Evolutionary conservation across 202 grass and related monocot genomes (phyloP), one percentile per base, ranked within the genome.

Genomic region (Hordeum pubiflorum): DNA sequence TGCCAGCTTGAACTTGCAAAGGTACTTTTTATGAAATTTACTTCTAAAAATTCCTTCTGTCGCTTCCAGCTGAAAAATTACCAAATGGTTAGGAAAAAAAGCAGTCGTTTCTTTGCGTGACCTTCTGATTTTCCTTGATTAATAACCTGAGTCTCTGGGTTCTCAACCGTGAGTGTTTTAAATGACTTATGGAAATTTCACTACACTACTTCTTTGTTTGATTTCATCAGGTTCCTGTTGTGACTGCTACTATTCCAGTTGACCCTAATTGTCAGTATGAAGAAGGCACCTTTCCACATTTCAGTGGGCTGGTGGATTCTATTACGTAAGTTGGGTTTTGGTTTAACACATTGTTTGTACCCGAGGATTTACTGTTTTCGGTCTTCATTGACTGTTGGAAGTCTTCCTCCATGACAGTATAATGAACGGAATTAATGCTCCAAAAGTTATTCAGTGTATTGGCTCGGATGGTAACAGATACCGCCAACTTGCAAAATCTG

Each of bases 341-440:
- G 9, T 71, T 86, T 84, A 65, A 65, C 9, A 29, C 81, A 69
- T 70, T 69, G 29, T 72, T 75, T 87, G 20, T 52, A 21, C 23
- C 40, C 21, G 9, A 84, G 38, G 17, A 39, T 79, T 60, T 18
- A 61, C 34, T 62, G 26, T 54, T 73, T 87, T 87, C 36, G 81
- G 69, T 76, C 29, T 46, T 91, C 44, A 46, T 82, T 82, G 8
- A 82, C 61, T 59, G 22, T 75, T 76, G n/a, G 9, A 39, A 56
- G 21, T 72, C 66, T 81, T 80, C 78, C 32, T 81, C 68, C 15
- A 71, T 78, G 78, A 41, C 69, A 97, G 94, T 83, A 80, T 97
- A 83, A 97, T 97, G 94, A 97, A 94, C 48, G 94, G 94, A 81
- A 97, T 97, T 81, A 97, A 97, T 87, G 88, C 86, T 67, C 94